Evolutionary conservation across 768 basidiomycete species (phyloP).

Genomic region (Exidia glandulosa): DNA sequence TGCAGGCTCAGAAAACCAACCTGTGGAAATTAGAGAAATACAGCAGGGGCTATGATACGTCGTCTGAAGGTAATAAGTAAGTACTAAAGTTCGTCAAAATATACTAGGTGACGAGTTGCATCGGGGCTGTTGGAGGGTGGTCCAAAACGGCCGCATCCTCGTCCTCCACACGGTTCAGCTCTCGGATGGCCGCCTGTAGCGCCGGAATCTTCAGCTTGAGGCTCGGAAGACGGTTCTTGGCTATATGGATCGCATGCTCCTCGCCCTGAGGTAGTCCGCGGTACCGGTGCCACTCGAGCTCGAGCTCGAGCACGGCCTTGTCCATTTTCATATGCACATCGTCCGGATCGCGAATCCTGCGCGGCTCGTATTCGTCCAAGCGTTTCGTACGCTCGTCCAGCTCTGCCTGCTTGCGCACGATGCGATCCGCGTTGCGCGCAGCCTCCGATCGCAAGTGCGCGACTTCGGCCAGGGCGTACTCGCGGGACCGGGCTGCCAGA

Average conservation of each 20-base stretch:
- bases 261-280: neutral
- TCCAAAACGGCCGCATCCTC: neutral
- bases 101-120: too few relatives aligned
- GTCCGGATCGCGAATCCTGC: neutral
- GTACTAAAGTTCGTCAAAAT: neutral
- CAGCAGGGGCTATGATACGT: neutral
- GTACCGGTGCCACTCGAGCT: neutral
- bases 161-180: neutral
- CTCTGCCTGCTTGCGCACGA: neutral
- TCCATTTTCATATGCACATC: neutral
- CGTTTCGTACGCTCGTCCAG: neutral
- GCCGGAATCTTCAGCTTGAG: neutral
- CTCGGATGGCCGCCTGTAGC: neutral
- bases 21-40: neutral
- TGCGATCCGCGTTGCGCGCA: neutral
- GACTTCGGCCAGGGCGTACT: neutral
- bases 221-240: neutral
- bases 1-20: neutral
- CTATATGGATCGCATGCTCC: neutral
- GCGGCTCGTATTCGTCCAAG: neutral
- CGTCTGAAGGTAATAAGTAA: neutral
- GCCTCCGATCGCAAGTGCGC: neutral
- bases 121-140: neutral
- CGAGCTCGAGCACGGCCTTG: neutral
- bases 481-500: neutral